Conservation (phyloP, 202 grass and related monocot genomes). For the Elaeis oleifera region DNA sequence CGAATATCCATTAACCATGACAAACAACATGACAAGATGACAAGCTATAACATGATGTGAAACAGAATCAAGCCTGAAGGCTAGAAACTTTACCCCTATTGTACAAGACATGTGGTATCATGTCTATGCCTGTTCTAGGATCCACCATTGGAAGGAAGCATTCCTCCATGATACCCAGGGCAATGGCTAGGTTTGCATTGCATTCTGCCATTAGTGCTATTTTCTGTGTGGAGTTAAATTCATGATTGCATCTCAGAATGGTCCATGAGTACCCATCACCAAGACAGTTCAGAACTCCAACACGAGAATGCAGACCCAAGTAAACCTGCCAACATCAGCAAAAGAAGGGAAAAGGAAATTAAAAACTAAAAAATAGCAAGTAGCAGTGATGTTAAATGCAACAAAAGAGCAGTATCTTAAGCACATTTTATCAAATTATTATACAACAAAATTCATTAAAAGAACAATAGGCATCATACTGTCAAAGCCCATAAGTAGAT, state of each 20-base stretch:
- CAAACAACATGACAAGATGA: too few species aligned
- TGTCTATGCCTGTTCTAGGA: constrained; percentile 91
- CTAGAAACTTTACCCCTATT: constrained; percentile 47
- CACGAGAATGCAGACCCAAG: constrained; percentile 40
- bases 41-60: too few species aligned
- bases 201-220: constrained; percentile 76
- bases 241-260: constrained; percentile 77
- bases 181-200: constrained; percentile 86
- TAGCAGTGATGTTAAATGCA: too few species aligned
- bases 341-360: constrained; percentile 2
- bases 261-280: constrained; percentile 80
- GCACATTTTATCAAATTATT: too few species aligned
- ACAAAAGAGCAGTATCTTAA: too few species aligned
- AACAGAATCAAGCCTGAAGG: too few species aligned
- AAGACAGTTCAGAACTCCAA: constrained; percentile 62
- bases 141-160: constrained; percentile 96
- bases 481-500: too few species aligned
- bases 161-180: constrained; percentile 89
- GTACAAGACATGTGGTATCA: constrained; percentile 99
- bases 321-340: constrained; percentile 57
- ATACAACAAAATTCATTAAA: too few species aligned
- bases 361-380: too few species aligned
- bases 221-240: constrained; percentile 56
- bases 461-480: too few species aligned
- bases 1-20: too few species aligned